Evolutionary conservation across 192 early-diverging fungal genomes (phyloP), one percentile per base, ranked within the genome.

Genomic region (Umbelopsis isabellina): DNA sequence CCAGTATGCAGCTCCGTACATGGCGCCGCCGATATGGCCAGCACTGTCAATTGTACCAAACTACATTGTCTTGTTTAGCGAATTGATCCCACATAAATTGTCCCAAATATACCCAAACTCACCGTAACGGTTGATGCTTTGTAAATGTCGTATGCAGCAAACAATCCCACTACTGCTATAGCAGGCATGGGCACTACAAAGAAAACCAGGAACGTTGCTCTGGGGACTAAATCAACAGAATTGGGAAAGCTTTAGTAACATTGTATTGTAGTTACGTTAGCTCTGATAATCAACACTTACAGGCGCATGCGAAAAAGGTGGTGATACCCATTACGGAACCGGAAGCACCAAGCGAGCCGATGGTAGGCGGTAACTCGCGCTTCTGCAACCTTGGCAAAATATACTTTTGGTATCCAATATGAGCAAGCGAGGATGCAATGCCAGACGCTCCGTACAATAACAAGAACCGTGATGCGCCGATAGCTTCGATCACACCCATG

Each of bases 101-200:
- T 27, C 2, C 23, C n/a, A 0, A 30, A 30, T 20, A 22, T 16
- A 16, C 27, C 27, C 8, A 18, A 16, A 66, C 64, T 66, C 50
- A 75, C 74, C 33, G 52, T 72, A n/a, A 75, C 27, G 12, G 78
- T 79, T 2, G 78, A 69, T 4, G 80, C 79, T 33, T 78, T 77
- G 11, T 83, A 83, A 37, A 83, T 23, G n/a, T 85, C 84, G 64
- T 83, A 85, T 1, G 78, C 78, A 21, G 82, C 82, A 68, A 83
- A 81, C 6, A 85, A 48, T 48, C 81, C 84, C 18, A 82, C 68
- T 15, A 83, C 75, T 0, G 73, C 82, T 22, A 77, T 77, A 3
- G 84, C 84, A 15, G 82, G 82, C 82, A 85, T 85, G 45, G 78
- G 82, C 49, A 83, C 73, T 6, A 85, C 74, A 51, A 85, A 85